Evolutionary conservation across 148 eudicot species (phyloP).

Genomic region (Dianthus caryophyllus): DNA sequence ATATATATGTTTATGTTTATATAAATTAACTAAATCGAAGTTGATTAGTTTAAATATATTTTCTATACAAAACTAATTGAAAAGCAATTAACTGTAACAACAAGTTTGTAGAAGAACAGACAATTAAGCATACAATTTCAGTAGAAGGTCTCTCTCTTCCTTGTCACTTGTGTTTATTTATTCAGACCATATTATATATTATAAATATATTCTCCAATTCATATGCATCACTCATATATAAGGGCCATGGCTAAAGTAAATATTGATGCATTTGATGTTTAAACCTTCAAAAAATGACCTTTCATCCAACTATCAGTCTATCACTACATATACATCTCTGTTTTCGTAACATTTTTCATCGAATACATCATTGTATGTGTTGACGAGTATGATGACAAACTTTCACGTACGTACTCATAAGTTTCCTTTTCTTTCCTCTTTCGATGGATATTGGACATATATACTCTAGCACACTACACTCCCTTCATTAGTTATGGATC

Average conservation of each 20-base stretch:
- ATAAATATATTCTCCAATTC: no score
- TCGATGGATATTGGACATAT: no score
- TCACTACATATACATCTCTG: no score
- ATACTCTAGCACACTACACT: no score
- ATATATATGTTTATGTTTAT: neutral
- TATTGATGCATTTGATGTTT: neutral
- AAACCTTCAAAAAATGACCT: neutral
- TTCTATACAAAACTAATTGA: neutral
- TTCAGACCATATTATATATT: neutral
- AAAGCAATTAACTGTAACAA: no score
- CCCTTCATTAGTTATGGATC: no score
- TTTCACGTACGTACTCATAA: no score
- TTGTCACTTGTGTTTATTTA: no score
- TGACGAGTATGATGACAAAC: no score
- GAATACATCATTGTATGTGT: no score
- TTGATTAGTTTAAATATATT: neutral
- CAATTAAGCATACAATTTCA: conserved; percentile 3
- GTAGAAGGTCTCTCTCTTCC: conserved; percentile 16
- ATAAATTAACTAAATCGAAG: neutral
- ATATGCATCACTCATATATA: conserved; percentile 3
- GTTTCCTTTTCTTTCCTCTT: no score
- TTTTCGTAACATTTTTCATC: neutral
- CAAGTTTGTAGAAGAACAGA: neutral
- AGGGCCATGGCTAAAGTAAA: conserved; percentile 14
- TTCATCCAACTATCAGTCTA: conserved; percentile 7